Percentiles rank a stretch among this genome's conserved stretches.
phyloP scores from a whole-genome alignment of 176 grass and related monocot genomes.

The Thinopyrum elongatum region DNA sequence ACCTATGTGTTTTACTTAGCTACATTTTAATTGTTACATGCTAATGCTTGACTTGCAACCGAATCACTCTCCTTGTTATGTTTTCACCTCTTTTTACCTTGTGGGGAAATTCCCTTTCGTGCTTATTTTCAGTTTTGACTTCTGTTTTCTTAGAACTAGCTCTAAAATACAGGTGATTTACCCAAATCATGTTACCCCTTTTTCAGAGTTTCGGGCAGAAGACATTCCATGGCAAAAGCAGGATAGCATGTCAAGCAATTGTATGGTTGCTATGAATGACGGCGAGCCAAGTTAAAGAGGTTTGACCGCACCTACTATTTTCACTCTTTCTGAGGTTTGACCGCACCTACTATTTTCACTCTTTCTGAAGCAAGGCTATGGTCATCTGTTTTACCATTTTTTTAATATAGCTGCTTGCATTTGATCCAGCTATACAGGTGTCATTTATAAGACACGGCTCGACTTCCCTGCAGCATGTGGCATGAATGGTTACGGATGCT shows the following conservation, averaged over 20 bases:
- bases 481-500: conserved; percentile 19
- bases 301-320: conserved; percentile 3
- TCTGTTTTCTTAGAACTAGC: conserved; percentile 1
- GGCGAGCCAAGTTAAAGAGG: conserved; percentile 14
- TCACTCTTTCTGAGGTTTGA: neutral
- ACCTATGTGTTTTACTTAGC: neutral
- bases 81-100: neutral
- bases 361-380: too few species aligned
- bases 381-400: conserved; percentile 6
- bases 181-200: neutral
- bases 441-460: neutral
- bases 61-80: neutral
- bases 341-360: neutral
- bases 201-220: conserved; percentile 30
- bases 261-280: conserved; percentile 8
- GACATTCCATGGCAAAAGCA: neutral
- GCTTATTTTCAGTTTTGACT: conserved; percentile 5
- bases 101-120: neutral
- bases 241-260: neutral
- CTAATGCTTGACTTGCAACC: neutral
- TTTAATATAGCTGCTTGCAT: conserved; percentile 5
- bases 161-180: neutral
- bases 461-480: neutral
- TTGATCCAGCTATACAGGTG: conserved; percentile 15
- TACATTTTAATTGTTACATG: neutral